A percentile compares a stretch with the other conserved stretches of the same genome.
Conservation (phyloP, 2,329 filamentous ascomycete species). For the Orbilia oligospora region DNA sequence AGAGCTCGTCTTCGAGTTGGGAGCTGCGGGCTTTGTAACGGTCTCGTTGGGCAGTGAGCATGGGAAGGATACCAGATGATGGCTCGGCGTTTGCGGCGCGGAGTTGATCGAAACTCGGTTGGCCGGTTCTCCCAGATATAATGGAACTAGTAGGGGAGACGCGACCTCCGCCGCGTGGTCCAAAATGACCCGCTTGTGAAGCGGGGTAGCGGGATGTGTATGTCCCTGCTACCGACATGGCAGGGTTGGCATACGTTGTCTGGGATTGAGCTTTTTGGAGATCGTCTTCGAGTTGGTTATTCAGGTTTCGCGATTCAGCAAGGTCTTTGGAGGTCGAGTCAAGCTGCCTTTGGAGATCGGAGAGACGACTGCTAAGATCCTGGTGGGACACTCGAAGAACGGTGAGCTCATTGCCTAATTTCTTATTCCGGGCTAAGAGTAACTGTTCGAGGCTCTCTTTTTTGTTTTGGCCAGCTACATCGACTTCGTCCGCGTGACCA, state of each 20-base stretch:
- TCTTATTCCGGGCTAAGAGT: constrained; percentile 93
- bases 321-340: constrained; percentile 87
- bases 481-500: constrained; percentile 67
- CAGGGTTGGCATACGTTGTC: constrained; percentile 81
- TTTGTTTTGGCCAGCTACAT: constrained; percentile 68
- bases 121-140: constrained; percentile 93
- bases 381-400: constrained; percentile 91
- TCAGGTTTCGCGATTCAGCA: constrained; percentile 85
- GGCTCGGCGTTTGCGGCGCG: constrained; percentile 65
- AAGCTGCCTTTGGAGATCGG: constrained; percentile 85
- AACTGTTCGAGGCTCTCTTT: constrained; percentile 91
- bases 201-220: constrained; percentile 85
- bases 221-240: constrained; percentile 92
- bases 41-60: constrained; percentile 98
- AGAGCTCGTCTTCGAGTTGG: constrained; percentile 90
- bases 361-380: constrained; percentile 84
- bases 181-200: constrained; percentile 70
- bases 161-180: constrained; percentile 74
- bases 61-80: constrained; percentile 88
- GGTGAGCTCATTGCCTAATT: constrained; percentile 92
- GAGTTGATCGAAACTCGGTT: constrained; percentile 65
- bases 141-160: constrained; percentile 96
- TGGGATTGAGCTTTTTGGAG: constrained; percentile 86
- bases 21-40: constrained; percentile 97
- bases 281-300: constrained; percentile 91